Conservation (phyloP, 345 rosid species). For the Sonneratia caseolaris region DNA sequence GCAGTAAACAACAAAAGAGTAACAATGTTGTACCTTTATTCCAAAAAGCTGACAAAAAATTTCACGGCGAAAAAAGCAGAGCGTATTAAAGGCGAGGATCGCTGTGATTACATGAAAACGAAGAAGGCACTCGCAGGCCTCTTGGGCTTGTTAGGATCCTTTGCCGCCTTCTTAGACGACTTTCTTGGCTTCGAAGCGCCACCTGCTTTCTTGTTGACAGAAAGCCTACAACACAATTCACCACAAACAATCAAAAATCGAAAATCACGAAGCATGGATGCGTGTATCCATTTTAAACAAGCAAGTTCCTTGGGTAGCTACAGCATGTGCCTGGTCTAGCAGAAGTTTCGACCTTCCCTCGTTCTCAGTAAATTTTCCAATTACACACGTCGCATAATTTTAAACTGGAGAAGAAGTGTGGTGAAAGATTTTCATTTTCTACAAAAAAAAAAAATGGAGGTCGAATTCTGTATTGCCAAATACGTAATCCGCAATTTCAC, state of each 20-base stretch:
- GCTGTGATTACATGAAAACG: constrained; percentile 61
- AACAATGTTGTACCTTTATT: background rate
- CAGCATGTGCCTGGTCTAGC: background rate
- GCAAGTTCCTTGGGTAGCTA: background rate
- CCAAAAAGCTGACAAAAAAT: background rate
- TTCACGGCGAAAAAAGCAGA: background rate
- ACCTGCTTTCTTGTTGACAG: constrained; percentile 60
- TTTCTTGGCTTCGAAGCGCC: constrained; percentile 26
- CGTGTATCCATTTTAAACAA: background rate
- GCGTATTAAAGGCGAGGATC: constrained; percentile 9
- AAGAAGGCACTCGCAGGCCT: constrained; percentile 48
- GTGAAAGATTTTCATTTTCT: background rate
- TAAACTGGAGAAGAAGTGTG: too few species aligned
- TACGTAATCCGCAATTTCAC: background rate
- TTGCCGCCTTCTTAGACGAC: constrained; percentile 27
- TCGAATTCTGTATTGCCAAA: background rate
- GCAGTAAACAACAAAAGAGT: background rate
- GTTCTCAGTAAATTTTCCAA: too few species aligned
- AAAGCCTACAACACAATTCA: constrained; percentile 34
- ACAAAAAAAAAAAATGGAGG: background rate
- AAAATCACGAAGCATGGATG: background rate
- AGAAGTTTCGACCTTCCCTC: background rate
- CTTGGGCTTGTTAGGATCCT: constrained; percentile 51
- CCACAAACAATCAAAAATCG: background rate
- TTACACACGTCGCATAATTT: too few species aligned